Evolutionary conservation across 331 rosid species (phyloP).

Genomic region (Rosa hybrid): DNA sequence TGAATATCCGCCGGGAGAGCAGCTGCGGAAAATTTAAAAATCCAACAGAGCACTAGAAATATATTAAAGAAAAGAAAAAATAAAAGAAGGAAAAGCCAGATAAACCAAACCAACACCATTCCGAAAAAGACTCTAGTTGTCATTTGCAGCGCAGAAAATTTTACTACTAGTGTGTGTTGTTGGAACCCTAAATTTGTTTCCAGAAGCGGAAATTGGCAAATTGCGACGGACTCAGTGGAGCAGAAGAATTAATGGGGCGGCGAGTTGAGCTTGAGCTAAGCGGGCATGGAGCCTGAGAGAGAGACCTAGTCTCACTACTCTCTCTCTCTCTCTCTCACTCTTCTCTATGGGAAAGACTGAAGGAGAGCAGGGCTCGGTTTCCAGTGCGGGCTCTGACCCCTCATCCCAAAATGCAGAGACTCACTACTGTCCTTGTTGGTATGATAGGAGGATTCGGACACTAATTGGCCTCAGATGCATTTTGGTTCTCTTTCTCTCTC

Average conservation of each 20-base stretch:
- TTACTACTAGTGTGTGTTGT: too few relatives aligned
- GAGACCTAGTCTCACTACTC: too few relatives aligned
- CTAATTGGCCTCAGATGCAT: constrained; percentile 67
- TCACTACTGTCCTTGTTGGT: constrained; percentile 39
- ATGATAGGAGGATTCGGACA: constrained; percentile 42
- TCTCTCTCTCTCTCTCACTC: constrained; percentile 40
- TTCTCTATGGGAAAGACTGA: constrained; percentile 76
- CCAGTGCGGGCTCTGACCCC: constrained; percentile 34
- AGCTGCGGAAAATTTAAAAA: too few relatives aligned
- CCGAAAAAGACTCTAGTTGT: constrained; percentile 31
- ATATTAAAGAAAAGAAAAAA: background rate
- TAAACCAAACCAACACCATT: constrained; percentile 43
- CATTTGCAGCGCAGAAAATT: constrained; percentile 28
- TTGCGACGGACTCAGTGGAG: too few relatives aligned
- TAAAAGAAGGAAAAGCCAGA: constrained; percentile 9
- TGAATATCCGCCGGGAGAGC: too few relatives aligned
- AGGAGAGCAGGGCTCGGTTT: constrained; percentile 49
- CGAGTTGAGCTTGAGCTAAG: constrained; percentile 12
- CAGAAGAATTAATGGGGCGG: background rate
- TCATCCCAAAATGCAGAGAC: constrained; percentile 41
- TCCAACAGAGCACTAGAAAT: too few relatives aligned
- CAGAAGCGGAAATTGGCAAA: too few relatives aligned
- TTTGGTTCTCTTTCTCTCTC: constrained; percentile 56
- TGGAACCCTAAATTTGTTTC: background rate
- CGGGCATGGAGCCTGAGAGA: constrained; percentile 42